A percentile compares a stretch with the other conserved stretches of the same genome.
Evolutionary conservation across 2,329 filamentous ascomycete species (phyloP).

Genomic region (Cladophialophora yegresii): DNA sequence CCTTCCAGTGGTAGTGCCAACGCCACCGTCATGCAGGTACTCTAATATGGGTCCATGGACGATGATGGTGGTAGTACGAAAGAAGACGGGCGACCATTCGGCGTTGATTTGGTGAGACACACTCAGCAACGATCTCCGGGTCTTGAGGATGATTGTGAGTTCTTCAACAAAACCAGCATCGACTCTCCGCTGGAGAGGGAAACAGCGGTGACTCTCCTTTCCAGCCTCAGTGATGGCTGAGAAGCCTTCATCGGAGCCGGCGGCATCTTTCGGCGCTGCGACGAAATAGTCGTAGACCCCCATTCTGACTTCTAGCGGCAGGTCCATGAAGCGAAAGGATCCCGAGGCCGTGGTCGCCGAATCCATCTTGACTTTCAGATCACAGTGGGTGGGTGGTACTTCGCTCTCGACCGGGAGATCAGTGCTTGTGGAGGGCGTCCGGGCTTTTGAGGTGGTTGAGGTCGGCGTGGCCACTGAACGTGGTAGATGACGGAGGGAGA

Average conservation of each 20-base stretch:
- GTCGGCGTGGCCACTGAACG: not conserved
- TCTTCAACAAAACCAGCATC: not conserved
- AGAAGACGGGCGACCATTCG: conserved; percentile 3
- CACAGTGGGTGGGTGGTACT: not conserved
- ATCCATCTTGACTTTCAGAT: not conserved
- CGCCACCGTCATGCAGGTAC: not conserved
- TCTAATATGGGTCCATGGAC: not conserved
- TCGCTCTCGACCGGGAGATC: not conserved
- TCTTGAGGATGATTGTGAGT: not conserved
- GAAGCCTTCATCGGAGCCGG: not conserved
- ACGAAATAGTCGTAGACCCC: not conserved
- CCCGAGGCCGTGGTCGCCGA: not conserved
- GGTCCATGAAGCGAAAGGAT: not conserved
- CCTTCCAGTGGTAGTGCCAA: not conserved
- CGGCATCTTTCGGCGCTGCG: not conserved
- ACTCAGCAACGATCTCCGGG: not conserved
- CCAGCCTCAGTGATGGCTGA: not conserved
- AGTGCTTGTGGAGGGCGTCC: not conserved
- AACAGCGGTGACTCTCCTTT: not conserved
- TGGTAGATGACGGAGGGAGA: not conserved
- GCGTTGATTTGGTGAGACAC: not conserved
- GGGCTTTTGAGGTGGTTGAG: not conserved
- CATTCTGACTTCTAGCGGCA: not conserved
- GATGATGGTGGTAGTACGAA: conserved; percentile 1
- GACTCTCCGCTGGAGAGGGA: not conserved